These are phyloP conservation scores for Mycena vitilis DNA, from an alignment of 768 basidiomycete species.

Conservation along the genomic window DNA sequence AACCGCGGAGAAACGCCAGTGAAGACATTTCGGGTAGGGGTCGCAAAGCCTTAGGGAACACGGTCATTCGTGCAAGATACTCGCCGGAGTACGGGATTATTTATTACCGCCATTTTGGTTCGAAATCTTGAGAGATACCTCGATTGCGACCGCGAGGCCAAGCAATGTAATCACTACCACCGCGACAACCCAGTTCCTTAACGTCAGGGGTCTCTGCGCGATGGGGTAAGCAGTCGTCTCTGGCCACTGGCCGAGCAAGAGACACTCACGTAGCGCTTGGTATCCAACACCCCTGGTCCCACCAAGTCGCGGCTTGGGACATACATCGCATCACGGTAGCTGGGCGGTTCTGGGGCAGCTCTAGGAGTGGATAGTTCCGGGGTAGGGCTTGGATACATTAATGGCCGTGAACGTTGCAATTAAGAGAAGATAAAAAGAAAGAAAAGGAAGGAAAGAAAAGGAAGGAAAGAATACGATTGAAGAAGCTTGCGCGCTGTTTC, in stretches of 20 bases:
- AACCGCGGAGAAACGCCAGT: constrained; percentile 58
- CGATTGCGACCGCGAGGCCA: constrained; percentile 57
- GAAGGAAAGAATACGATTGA: not conserved
- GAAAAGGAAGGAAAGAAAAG: not conserved
- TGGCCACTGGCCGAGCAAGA: not conserved
- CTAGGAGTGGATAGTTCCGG: not conserved
- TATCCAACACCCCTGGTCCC: not conserved
- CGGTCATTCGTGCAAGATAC: not conserved
- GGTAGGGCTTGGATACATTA: constrained; percentile 9
- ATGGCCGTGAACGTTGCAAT: not conserved
- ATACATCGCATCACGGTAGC: constrained; percentile 30
- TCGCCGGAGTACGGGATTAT: not conserved
- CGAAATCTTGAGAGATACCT: constrained; percentile 56
- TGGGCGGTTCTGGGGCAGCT: not conserved
- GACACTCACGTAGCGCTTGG: constrained; percentile 20
- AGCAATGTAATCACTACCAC: constrained; percentile 39
- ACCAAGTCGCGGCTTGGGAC: constrained; percentile 19
- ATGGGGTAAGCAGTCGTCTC: not conserved
- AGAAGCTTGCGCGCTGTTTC: no score
- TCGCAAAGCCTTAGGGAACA: constrained; percentile 57
- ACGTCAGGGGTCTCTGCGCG: constrained; percentile 15
- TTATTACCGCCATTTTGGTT: constrained; percentile 54
- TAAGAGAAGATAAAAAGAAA: constrained; percentile 10
- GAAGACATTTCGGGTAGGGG: constrained; percentile 63
- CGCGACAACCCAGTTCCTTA: constrained; percentile 20